Evolutionary conservation across 371 early-diverging fungal genomes (phyloP), one percentile per base, ranked within the genome.

Genomic region (Mortierella sp.): DNA sequence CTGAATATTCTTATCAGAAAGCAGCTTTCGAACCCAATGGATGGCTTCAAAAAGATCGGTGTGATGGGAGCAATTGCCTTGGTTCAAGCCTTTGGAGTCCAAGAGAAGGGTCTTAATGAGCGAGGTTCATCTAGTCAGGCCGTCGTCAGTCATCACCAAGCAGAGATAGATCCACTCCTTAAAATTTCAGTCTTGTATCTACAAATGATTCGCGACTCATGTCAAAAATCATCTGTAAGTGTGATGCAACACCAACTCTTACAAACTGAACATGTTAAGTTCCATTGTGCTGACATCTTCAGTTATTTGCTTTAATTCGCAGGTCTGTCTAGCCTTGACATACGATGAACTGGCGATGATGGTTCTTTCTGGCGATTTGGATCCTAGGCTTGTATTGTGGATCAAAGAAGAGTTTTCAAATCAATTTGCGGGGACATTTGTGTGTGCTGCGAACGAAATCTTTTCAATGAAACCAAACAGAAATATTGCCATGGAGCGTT

Each of bases 1-100:
- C 84, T 96, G 23, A 87, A 92, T 47, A 95, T 94, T 51, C 84
- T 92, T 37, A 89, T 95, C 61, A 78, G 94, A 64, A 96, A 96
- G 65, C 95, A 94, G 67, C 86, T 96, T n/a, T 88, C 94, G 1
- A 93, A 90, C 62, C 89, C 89, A 22, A 64, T 85, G n/a, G 89
- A 90, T 42, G 88, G 84, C 49, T 92, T 92, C 77, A 94, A 93
- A 68, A 85, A 89, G 69, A 86, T 94, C 31, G 96, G 96, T 13
- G 88, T 96, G 12, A 86, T 94, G 61, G 94, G 93, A 15, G 89
- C 91, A 12, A 81, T 96, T 8, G 89, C 95, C 0, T 74, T 94
- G 67, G 85, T 94, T n/a, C 87, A 90, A 47, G 89, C 89, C 4
- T 76, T 95, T 29, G 91, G 91, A 1, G 82, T 88, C 2, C 75